Conservation (phyloP, 331 rosid species). For the Pyrus hybrid region DNA sequence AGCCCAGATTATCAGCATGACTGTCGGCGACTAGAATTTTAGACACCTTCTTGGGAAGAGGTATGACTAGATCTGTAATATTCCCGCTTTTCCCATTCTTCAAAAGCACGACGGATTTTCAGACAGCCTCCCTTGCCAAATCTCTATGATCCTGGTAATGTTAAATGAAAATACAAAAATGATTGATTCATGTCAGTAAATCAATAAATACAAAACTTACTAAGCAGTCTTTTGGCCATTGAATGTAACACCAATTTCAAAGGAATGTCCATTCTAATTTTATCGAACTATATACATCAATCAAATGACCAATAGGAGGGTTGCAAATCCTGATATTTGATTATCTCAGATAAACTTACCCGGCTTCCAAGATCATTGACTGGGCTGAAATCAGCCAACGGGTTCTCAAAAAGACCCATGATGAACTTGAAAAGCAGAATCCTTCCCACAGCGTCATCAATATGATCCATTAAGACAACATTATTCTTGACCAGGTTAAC, state of each 20-base stretch:
- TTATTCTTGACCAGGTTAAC: conserved; percentile 59
- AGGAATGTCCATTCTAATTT: no score
- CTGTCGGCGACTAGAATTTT: conserved; percentile 75
- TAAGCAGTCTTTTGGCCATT: neutral
- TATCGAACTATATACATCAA: no score
- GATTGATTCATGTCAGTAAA: conserved; percentile 1
- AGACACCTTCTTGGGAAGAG: conserved; percentile 62
- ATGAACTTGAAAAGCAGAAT: conserved; percentile 82
- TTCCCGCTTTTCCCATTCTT: conserved; percentile 78
- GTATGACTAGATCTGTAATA: conserved; percentile 46
- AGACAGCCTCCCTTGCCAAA: conserved; percentile 93
- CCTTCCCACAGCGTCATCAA: conserved; percentile 81
- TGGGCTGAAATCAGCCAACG: conserved; percentile 75
- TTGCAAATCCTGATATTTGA: neutral
- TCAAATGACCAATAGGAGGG: no score
- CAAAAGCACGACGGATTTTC: conserved; percentile 79
- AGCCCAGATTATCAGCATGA: conserved; percentile 90
- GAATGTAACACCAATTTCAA: neutral
- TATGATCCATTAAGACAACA: conserved; percentile 72
- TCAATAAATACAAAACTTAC: neutral
- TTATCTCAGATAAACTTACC: conserved; percentile 27
- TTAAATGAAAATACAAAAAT: neutral
- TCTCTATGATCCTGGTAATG: conserved; percentile 64
- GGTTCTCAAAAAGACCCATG: conserved; percentile 88
- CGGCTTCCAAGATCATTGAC: conserved; percentile 92